Base-by-base conservation (phyloP, 1,284 basidiomycete genomes). In the Melampsora americana region DNA sequence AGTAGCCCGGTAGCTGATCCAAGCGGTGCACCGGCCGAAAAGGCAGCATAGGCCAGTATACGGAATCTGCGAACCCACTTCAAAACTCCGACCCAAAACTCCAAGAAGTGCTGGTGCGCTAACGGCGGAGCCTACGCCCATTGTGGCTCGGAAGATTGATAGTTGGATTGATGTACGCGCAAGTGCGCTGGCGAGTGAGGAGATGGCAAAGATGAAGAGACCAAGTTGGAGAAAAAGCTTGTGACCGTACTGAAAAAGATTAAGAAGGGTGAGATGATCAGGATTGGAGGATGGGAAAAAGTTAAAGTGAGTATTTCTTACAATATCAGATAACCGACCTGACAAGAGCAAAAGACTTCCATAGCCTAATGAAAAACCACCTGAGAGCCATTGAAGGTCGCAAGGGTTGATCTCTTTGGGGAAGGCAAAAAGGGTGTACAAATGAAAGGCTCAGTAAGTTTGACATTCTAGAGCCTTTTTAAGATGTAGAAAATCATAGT, bases 381-480 rank as follows among this genome's bases (percentile, higher is more conserved):
- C 65, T n/a, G 70, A 72, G 42, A 72, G 39, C 70, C 70, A 72
- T 26, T 72, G 70, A 20, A 72, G 62, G 35, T 72, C 48, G 65
- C 70, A 65, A 12, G 70, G 46, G 26, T 72, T 62, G 42, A 72
- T 72, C 23, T 56, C 70, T 72, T 50, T 30, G 28, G 12, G 5
- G 5, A 16, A 60, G 6, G 26, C 11, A 67, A 3, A 53, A 5
- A 50, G 2, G 1, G 14, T 28, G 30, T 50, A 50, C 28, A 67
- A 48, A 48, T 26, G 20, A 20, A 18, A n/a, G 35, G 32, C 9
- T 26, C 9, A 35, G 20, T n/a, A 64, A 64, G n/a, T 23, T 26
- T 32, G 30, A 42, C 39, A 42, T 42, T 42, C 39, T 42, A 42
- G 39, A 12, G 39, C 12, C 1, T 42, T 12, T 42, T 42, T 42